Conservation (phyloP, 2,329 filamentous ascomycete species). For the Hypoxylon sp. region DNA sequence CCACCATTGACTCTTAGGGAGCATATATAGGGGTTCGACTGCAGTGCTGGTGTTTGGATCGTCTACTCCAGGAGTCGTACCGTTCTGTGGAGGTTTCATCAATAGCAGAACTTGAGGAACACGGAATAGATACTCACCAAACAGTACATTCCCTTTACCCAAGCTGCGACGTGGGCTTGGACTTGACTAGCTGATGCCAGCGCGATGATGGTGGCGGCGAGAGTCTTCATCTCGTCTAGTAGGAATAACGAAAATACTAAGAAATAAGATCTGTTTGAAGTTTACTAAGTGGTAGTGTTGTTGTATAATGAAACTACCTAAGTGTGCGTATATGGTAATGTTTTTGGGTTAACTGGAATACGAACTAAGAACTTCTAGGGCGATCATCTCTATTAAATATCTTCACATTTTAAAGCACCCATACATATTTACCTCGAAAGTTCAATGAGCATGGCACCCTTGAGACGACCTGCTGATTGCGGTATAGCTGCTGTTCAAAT, state of each 20-base stretch:
- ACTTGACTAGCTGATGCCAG: conserved; percentile 24
- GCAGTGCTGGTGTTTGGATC: conserved; percentile 54
- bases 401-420: no score
- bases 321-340: background rate
- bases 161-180: conserved; percentile 50
- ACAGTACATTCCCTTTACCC: conserved; percentile 53
- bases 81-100: conserved; percentile 17
- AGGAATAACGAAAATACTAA: no score
- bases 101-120: background rate
- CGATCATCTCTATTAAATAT: no score
- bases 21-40: conserved; percentile 57
- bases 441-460: background rate
- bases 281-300: background rate
- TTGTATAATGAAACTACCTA: no score
- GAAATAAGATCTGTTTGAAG: background rate
- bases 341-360: background rate
- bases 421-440: background rate
- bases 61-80: conserved; percentile 40
- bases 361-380: no score
- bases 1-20: conserved; percentile 58
- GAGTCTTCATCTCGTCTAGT: conserved; percentile 17
- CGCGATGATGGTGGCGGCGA: conserved; percentile 7
- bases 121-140: conserved; percentile 31
- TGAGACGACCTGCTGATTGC: background rate
- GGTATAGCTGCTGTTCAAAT: conserved; percentile 4